Evolutionary conservation across 495 filamentous ascomycete species (phyloP).

Genomic region (Penicillium alfredii): DNA sequence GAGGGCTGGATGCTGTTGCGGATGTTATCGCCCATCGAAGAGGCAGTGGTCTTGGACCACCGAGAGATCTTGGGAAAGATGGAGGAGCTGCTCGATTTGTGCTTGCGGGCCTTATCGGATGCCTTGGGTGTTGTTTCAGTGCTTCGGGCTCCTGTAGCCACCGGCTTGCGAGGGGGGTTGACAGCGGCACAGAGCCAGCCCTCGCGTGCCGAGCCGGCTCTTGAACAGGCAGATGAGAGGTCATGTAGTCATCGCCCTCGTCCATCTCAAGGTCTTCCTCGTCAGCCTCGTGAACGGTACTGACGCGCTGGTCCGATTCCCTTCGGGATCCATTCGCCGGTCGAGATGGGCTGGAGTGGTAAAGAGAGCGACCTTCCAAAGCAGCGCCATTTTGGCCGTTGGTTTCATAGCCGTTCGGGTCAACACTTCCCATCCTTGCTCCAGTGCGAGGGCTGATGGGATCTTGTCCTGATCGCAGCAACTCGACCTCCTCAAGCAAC

Average conservation of each 20-base stretch:
- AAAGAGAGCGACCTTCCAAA: conserved; percentile 70
- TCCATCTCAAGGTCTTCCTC: conserved; percentile 56
- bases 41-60: conserved; percentile 94
- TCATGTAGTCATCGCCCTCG: conserved; percentile 47
- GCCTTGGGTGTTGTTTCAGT: conserved; percentile 71
- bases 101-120: conserved; percentile 75
- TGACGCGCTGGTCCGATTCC: conserved; percentile 70
- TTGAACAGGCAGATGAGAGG: conserved; percentile 33
- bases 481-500: conserved; percentile 84
- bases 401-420: conserved; percentile 68
- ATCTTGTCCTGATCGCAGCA: conserved; percentile 61
- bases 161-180: conserved; percentile 66
- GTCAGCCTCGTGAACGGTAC: conserved; percentile 78
- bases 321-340: conserved; percentile 50
- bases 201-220: conserved; percentile 38
- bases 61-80: conserved; percentile 92
- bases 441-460: conserved; percentile 17
- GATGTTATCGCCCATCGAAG: conserved; percentile 56
- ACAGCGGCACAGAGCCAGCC: conserved; percentile 59
- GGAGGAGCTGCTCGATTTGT: conserved; percentile 83
- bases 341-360: conserved; percentile 62
- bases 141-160: conserved; percentile 52
- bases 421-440: conserved; percentile 33
- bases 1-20: conserved; percentile 46
- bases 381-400: conserved; percentile 73